phyloP scores from a whole-genome alignment of 139 green algal species.

The Chlamydomonas eustigma region DNA sequence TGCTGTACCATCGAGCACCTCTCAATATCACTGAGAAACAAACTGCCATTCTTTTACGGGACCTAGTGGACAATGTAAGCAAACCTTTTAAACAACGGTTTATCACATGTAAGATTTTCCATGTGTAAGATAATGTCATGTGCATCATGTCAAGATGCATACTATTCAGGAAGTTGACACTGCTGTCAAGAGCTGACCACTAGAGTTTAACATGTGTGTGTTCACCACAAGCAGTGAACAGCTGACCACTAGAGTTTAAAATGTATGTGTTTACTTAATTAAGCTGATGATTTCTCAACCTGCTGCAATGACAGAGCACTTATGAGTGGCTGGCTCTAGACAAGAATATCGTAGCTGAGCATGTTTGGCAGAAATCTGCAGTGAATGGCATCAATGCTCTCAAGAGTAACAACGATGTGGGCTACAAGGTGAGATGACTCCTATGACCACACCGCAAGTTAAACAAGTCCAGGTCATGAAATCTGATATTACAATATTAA shows the following conservation, averaged over 20 bases:
- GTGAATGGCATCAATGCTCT: slow-evolving; percentile 16
- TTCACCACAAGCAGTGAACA: background rate
- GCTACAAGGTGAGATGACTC: slow-evolving; percentile 17
- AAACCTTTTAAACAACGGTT: background rate
- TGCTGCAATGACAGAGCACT: background rate
- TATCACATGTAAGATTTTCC: background rate
- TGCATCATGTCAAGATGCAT: background rate
- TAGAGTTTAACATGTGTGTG: background rate
- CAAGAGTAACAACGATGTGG: slow-evolving; percentile 28
- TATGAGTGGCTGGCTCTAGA: slow-evolving; percentile 14
- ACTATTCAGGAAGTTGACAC: background rate
- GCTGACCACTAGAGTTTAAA: background rate
- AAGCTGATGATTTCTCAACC: background rate
- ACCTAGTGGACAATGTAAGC: slow-evolving; percentile 26
- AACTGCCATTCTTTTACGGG: slow-evolving; percentile 23
- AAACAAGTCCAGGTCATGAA: background rate
- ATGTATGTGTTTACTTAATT: background rate
- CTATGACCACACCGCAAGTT: background rate
- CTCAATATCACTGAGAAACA: slow-evolving; percentile 15
- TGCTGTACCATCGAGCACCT: slow-evolving; percentile 29
- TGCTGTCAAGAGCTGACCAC: too few species aligned
- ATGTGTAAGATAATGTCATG: background rate
- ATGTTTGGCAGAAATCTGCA: slow-evolving; percentile 10
- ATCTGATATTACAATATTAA: background rate
- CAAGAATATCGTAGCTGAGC: slow-evolving; percentile 2